Base-by-base conservation (phyloP, 768 basidiomycete genomes). In the Amanita inopinata region DNA sequence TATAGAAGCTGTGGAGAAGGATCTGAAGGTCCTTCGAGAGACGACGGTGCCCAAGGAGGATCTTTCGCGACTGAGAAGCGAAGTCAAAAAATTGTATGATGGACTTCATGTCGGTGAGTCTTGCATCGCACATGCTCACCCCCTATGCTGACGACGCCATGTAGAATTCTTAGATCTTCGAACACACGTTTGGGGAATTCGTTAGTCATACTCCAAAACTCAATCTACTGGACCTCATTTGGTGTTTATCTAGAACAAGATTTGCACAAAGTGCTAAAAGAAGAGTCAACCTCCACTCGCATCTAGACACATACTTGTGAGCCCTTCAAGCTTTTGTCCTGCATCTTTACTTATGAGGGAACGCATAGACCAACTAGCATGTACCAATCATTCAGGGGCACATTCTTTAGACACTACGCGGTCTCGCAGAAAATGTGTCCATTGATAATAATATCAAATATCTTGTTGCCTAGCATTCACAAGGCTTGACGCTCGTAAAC, bases 1-100 rank as follows among this genome's bases (percentile, higher is more conserved):
- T 44, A 89, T 90, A 54, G 85, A 92, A 58, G 76, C 80, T 3
- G 87, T 93, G 2, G 91, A 96, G 63, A 89, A 89, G 59, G 88
- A 92, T 52, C 58, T 93, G 52, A 89, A 85, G 58, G 78, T 81
- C 0, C 56, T 96, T 18, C 67, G 72, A 5, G 74, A 78, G 38
- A 61, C 66, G 14, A 72, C 83, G 2, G 73, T 84, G 5, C 71
- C 71, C 22, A 92, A 89, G 61, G 90, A 91, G 31, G 92, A 96
- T 49, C 64, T 89, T 24, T 72, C 78, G 17, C 72, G 76, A 45
- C 63, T 89, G 5, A 68, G 91, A 46, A 74, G 75, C 8, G 92
- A 96, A 59, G 71, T 80, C 48, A 93, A 92, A 75, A 90, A 89
- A 58, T 58, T 90, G 12, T 87, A 89, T 45, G 85, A 88, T 50